These are phyloP conservation scores for Tetrapisispora fleetii DNA, from an alignment of 805 yeast species.

Conservation along the genomic window DNA sequence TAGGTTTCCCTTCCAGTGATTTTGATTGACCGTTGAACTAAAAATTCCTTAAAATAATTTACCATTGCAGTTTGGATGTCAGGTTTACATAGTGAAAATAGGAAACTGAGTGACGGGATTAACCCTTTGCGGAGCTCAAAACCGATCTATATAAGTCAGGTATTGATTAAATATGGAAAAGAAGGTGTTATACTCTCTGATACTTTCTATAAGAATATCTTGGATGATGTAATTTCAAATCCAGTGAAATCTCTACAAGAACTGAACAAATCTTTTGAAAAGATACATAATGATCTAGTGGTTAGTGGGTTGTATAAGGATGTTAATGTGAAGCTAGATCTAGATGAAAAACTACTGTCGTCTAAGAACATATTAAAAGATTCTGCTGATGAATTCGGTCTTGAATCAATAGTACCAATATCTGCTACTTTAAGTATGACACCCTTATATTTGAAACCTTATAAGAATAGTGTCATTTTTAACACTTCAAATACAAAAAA, in stretches of 20 bases:
- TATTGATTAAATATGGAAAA: constrained; percentile 15
- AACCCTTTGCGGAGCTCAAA: constrained; percentile 5
- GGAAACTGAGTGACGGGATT: neutral
- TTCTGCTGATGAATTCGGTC: constrained; percentile 25
- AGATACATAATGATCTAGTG: constrained; percentile 29
- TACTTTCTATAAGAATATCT: constrained; percentile 37
- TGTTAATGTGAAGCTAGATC: constrained; percentile 34
- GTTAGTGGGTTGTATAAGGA: constrained; percentile 39
- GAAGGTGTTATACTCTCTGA: constrained; percentile 27
- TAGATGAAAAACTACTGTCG: constrained; percentile 22
- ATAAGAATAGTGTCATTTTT: constrained; percentile 15
- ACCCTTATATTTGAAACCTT: constrained; percentile 19
- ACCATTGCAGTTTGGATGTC: neutral
- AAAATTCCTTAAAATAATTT: too few species aligned
- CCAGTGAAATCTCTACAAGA: constrained; percentile 36
- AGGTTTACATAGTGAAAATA: neutral
- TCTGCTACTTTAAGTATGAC: constrained; percentile 35
- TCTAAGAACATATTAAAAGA: constrained; percentile 4
- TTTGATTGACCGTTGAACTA: too few species aligned
- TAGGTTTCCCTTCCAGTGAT: too few species aligned
- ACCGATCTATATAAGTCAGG: constrained; percentile 15
- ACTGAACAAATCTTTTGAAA: constrained; percentile 28
- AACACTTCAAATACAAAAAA: constrained; percentile 30
- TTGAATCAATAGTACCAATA: constrained; percentile 36
- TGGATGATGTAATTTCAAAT: constrained; percentile 35